A percentile compares a stretch with the other conserved stretches of the same genome.
phyloP scores from a whole-genome alignment of 768 basidiomycete species.

The Leucocoprinus sp. region DNA sequence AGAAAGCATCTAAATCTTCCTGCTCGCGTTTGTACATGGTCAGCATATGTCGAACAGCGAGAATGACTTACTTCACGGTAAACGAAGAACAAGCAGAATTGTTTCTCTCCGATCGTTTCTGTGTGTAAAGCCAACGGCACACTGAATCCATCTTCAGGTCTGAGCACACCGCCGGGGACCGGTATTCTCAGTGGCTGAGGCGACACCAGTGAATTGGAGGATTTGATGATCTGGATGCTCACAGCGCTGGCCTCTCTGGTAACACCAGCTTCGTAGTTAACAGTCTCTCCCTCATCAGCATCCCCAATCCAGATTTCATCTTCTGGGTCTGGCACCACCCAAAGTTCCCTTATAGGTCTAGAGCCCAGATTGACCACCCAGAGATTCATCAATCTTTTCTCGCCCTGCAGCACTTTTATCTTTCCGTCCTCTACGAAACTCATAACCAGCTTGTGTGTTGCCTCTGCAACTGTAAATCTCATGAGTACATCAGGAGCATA shows the following conservation, averaged over 20 bases:
- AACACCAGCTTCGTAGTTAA: slow-evolving; percentile 33
- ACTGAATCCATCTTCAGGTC: slow-evolving; percentile 8
- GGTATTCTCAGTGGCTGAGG: slow-evolving; percentile 11
- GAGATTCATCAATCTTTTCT: slow-evolving; percentile 45
- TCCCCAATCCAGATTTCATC: slow-evolving; percentile 55
- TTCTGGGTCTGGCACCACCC: slow-evolving; percentile 52
- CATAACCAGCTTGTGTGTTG: slow-evolving; percentile 54
- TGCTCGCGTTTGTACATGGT: slow-evolving; percentile 25
- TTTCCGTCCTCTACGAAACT: slow-evolving; percentile 46
- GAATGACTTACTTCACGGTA: slow-evolving; percentile 49
- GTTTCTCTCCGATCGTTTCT: slow-evolving; percentile 9
- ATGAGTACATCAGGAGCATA: slow-evolving; percentile 67
- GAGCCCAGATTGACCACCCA: slow-evolving; percentile 63
- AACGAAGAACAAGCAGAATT: slow-evolving; percentile 17
- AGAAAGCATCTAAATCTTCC: slow-evolving; percentile 44
- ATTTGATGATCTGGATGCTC: slow-evolving; percentile 14
- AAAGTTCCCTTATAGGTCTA: slow-evolving; percentile 55
- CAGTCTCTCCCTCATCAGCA: slow-evolving; percentile 61
- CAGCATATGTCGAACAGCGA: not conserved
- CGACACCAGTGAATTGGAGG: slow-evolving; percentile 10
- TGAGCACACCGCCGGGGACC: slow-evolving; percentile 1
- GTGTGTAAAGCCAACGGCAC: slow-evolving; percentile 10
- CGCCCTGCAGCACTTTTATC: slow-evolving; percentile 58
- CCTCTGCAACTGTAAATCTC: slow-evolving; percentile 52
- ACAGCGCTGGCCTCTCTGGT: slow-evolving; percentile 47